phyloP scores from a whole-genome alignment of 177 flowering plant genomes.

The Tripterygium wilfordii region DNA sequence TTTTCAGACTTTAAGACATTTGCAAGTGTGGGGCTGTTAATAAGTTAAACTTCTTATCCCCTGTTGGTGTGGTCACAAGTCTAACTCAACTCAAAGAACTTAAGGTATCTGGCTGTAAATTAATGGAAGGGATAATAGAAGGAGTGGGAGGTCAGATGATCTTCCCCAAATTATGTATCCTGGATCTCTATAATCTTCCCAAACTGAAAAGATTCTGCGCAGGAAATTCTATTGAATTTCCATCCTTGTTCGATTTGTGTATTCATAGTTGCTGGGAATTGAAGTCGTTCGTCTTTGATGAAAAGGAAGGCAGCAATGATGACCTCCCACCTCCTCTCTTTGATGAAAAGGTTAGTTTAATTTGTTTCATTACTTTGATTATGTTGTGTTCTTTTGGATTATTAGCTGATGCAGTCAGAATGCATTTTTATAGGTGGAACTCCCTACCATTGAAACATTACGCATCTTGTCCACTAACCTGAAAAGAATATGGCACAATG shows the following conservation, averaged over 20 bases:
- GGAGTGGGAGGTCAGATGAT: background rate
- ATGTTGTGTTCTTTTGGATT: too few relatives aligned
- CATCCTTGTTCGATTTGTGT: background rate
- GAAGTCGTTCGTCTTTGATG: background rate
- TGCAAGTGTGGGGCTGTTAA: conserved; percentile 2
- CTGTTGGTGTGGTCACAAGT: background rate
- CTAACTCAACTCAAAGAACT: conserved; percentile 1
- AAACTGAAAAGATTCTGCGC: background rate
- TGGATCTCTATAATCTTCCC: background rate
- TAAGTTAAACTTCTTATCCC: background rate
- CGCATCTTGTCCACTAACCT: background rate
- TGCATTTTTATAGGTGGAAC: background rate
- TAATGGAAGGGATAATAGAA: conserved; percentile 1
- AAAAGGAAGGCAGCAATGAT: background rate
- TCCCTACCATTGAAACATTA: background rate
- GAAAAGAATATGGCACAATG: background rate
- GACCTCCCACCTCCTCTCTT: background rate
- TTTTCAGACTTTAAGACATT: background rate
- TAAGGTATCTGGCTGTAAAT: background rate
- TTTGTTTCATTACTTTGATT: background rate
- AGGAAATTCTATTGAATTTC: background rate
- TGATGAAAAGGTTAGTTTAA: conserved; percentile 1
- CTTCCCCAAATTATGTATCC: background rate
- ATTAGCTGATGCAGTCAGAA: background rate
- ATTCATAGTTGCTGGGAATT: background rate